A percentile compares a stretch with the other conserved stretches of the same genome.
Evolutionary conservation across 2,329 filamentous ascomycete species (phyloP).

Genomic region (Phialophora chinensis): DNA sequence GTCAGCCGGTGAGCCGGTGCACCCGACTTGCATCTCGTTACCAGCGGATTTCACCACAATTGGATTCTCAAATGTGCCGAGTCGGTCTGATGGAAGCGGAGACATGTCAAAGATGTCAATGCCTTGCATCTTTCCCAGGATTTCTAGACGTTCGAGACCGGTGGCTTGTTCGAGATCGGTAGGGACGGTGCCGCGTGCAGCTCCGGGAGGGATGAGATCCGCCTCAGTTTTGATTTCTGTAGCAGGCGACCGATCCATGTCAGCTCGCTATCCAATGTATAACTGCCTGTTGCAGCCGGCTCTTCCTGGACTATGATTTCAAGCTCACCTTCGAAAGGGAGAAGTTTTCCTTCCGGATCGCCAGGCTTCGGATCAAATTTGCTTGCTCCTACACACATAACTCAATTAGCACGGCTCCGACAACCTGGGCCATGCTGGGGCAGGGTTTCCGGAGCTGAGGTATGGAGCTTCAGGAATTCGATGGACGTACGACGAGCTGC

Average conservation of each 20-base stretch:
- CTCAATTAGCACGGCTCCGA: constrained; percentile 20
- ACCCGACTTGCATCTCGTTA: constrained; percentile 95
- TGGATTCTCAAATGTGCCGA: constrained; percentile 82
- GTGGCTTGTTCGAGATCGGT: constrained; percentile 96
- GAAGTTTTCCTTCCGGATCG: constrained; percentile 50
- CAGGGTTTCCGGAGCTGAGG: constrained; percentile 23
- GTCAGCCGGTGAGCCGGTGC: constrained; percentile 92
- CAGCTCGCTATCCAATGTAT: constrained; percentile 14
- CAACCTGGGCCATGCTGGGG: constrained; percentile 29
- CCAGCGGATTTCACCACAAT: constrained; percentile 90
- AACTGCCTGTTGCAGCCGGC: constrained; percentile 22
- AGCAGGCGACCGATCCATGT: constrained; percentile 35
- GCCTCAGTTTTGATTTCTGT: constrained; percentile 80
- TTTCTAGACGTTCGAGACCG: constrained; percentile 97
- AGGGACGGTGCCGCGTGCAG: constrained; percentile 79
- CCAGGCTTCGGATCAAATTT: constrained; percentile 50
- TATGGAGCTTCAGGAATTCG: constrained; percentile 27
- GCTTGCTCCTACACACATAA: constrained; percentile 40
- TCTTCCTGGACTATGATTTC: not conserved
- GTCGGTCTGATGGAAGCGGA: constrained; percentile 87
- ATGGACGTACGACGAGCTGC: constrained; percentile 54
- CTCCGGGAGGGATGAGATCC: constrained; percentile 88
- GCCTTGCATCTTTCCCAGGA: constrained; percentile 99
- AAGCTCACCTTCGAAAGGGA: constrained; percentile 52
- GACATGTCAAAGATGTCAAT: constrained; percentile 98